Base-by-base conservation (phyloP, 139 green algal genomes). In the Volvox reticuliferus region DNA sequence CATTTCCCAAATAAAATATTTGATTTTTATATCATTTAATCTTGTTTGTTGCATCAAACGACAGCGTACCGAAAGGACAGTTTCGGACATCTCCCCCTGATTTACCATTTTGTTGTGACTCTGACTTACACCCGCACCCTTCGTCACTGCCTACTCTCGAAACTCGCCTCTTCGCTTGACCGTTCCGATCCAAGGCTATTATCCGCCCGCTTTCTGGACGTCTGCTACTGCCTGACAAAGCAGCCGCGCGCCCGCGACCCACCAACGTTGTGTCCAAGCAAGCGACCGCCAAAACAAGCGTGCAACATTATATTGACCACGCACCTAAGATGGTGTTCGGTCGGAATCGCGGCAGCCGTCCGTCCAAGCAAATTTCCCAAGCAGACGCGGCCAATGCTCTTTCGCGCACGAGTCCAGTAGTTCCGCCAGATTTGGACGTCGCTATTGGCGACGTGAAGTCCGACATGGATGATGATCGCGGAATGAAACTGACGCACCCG, bases 301-400 rank as follows among this genome's bases (percentile, higher is more conserved):
- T 12, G 12, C 12, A 30, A 9, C 21, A 73, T 73, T 30, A 9
- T 9, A 73, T 73, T 12, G n/a, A n/a, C n/a, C n/a, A n/a, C n/a
- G n/a, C 21, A 24, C 2, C 65, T 73, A 50, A 55, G 19, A 89
- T 89, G 83, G 67, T 89, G 12, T 89, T 89, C 26, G 68, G 68
- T 17, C 67, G 83, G 67, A 44, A 26, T 62, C 67, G 36, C 17
- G 19, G 63, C 63, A 68, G 63, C 82, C 65, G 16, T 3, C 65
- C 21, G 65, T 73, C 65, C 26, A 35, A 68, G 36, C 13, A 13
- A 12, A 35, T 36, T 9, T 36, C 65, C 83, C 17, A 20, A 21
- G 65, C 32, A 28, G 63, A 79, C 0, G 65, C 65, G 21, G 18
- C n/a, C 18, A 63, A 0, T 12, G 30, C 65, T 1, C n/a, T n/a